A percentile compares a stretch with the other conserved stretches of the same genome.
Conservation (phyloP, 768 basidiomycete genomes). For the Leccinum incarnatum region DNA sequence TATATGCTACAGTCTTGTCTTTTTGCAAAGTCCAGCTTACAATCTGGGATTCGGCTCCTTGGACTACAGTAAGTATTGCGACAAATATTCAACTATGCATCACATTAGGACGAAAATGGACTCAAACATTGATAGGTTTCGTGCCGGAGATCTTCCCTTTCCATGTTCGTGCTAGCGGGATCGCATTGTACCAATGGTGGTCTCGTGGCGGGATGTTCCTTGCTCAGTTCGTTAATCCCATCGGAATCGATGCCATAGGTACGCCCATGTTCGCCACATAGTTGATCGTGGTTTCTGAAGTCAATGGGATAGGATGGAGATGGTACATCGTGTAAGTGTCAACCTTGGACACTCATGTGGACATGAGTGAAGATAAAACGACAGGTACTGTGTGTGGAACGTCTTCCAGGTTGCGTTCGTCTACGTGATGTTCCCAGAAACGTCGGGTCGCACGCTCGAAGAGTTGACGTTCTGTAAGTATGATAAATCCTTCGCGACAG, state of each 20-base stretch:
- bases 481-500: background rate
- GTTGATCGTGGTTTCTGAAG: background rate
- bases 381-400: no score
- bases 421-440: background rate
- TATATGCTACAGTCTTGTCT: background rate
- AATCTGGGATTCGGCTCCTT: background rate
- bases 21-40: background rate
- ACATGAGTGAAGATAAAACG: no score
- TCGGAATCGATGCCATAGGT: background rate
- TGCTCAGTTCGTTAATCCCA: background rate
- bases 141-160: background rate
- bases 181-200: background rate
- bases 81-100: background rate
- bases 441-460: background rate
- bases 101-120: background rate
- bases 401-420: background rate
- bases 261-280: background rate
- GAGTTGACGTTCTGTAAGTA: no score
- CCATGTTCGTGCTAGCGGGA: background rate
- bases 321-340: no score
- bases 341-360: no score
- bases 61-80: background rate
- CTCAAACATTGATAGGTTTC: background rate
- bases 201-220: background rate
- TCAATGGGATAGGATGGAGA: no score